Evolutionary conservation across 2,329 filamentous ascomycete genomes (phyloP), one percentile per base, ranked within the genome.

Genomic region (Dactylellina leptospora): DNA sequence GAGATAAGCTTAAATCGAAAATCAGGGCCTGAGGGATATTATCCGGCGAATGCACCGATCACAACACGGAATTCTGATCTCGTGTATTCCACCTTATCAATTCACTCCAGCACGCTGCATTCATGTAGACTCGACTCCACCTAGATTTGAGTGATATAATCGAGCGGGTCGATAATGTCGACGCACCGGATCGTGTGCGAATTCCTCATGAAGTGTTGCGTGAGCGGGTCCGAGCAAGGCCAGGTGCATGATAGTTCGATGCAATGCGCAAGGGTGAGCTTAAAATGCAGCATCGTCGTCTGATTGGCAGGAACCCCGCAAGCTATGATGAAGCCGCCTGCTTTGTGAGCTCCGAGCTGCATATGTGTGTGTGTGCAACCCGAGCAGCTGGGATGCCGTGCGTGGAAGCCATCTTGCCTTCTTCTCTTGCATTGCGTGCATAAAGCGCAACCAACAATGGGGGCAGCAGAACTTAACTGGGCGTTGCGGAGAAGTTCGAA

Each of bases 221-320:
- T n/a, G n/a, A n/a, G n/a, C n/a, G n/a, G n/a, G n/a, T n/a, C n/a
- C n/a, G n/a, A n/a, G n/a, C 51, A 66, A 45, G 30, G 53, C 25
- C 23, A 25, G 36, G 27, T 53, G 55, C 63, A 69, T 61, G 30
- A 33, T 61, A n/a, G n/a, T n/a, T n/a, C n/a, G 22, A 28, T 10
- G 9, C 10, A 38, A 69, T 50, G 45, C 23, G 38, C 68, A 72
- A 64, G 68, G 59, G 51, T 72, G 68, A 72, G 68, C 68, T 72
- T 72, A 72, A 71, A 72, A 59, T 45, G 27, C 18, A 54, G 48
- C 16, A 30, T 18, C 22, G 20, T 22, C 4, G 10, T 51, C 27
- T 58, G 68, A 64, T 72, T 72, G 68, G 68, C 23, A 64, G 44
- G 40, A 51, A 36, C 38, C 59, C 58, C 59, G 51, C 53, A 59